Conservation (phyloP, 2,329 filamentous ascomycete species). For the Colletotrichum aenigma region DNA sequence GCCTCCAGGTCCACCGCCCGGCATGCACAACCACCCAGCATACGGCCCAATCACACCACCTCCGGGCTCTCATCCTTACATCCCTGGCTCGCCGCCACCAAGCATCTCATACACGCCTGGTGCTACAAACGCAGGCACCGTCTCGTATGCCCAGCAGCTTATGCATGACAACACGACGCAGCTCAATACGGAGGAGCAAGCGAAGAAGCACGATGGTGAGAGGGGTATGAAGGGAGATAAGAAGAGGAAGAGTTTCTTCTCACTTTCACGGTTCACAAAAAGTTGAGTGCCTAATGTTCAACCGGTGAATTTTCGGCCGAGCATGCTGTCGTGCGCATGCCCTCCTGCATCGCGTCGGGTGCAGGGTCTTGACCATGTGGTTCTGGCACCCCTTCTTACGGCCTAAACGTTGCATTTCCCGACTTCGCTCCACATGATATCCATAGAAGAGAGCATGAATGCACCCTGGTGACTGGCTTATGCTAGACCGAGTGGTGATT, state of each 20-base stretch:
- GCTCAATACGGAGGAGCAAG: slow-evolving; percentile 44
- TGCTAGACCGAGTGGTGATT: neutral
- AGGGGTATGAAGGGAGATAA: neutral
- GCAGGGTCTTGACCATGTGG: too few species aligned
- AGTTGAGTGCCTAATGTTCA: too few species aligned
- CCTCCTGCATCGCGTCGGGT: too few species aligned
- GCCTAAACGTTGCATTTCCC: neutral
- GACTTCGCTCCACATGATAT: neutral
- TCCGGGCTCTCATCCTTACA: neutral
- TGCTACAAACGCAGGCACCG: slow-evolving; percentile 37
- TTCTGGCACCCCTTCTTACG: too few species aligned
- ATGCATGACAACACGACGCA: slow-evolving; percentile 60
- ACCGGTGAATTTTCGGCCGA: too few species aligned
- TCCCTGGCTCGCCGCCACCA: neutral
- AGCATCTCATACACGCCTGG: neutral
- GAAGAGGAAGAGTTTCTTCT: slow-evolving; percentile 10
- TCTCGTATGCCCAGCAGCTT: slow-evolving; percentile 54
- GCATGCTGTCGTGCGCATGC: too few species aligned
- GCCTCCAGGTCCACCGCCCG: neutral
- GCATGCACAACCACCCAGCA: neutral
- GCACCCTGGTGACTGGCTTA: neutral
- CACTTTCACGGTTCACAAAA: neutral
- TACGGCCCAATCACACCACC: neutral
- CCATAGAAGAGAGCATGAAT: neutral
- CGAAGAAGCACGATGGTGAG: slow-evolving; percentile 22